Conservation (phyloP, 192 early-diverging fungal genomes). For the Podila minutissima region DNA sequence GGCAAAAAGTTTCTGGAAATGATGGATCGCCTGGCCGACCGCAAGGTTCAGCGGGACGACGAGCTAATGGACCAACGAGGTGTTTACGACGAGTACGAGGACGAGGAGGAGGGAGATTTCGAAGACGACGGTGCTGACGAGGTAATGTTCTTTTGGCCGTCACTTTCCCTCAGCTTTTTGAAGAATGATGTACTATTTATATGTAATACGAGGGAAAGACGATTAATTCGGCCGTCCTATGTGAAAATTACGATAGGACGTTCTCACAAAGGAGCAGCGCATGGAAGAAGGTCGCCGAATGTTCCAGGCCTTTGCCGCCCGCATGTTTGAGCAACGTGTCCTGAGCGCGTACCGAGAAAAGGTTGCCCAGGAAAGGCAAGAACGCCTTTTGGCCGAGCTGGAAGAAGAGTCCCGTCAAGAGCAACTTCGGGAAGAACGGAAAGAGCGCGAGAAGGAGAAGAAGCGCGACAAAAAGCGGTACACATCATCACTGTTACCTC, state of each 20-base stretch:
- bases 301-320: slow-evolving; percentile 97
- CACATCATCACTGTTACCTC: slow-evolving; percentile 1
- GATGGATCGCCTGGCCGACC: slow-evolving; percentile 95
- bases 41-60: slow-evolving; percentile 85
- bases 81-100: slow-evolving; percentile 61
- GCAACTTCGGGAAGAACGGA: slow-evolving; percentile 64
- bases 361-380: slow-evolving; percentile 88
- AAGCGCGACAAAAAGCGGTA: slow-evolving; percentile 84
- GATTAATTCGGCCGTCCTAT: slow-evolving; percentile 4
- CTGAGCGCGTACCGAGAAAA: slow-evolving; percentile 94
- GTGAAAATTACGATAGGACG: slow-evolving; percentile 60
- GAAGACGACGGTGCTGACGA: slow-evolving; percentile 70
- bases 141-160: slow-evolving; percentile 23
- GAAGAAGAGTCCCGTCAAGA: slow-evolving; percentile 84
- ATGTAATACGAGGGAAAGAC: background rate
- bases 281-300: slow-evolving; percentile 93
- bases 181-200: background rate
- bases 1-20: slow-evolving; percentile 96
- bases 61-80: slow-evolving; percentile 60
- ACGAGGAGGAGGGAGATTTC: slow-evolving; percentile 70
- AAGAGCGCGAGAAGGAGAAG: slow-evolving; percentile 72
- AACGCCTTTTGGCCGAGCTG: slow-evolving; percentile 86
- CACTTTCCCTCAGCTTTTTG: background rate
- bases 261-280: slow-evolving; percentile 83
- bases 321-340: slow-evolving; percentile 98